Evolutionary conservation across 148 eudicot genomes (phyloP), one percentile per base, ranked within the genome.

Genomic region (Rhododendron mucronatum): DNA sequence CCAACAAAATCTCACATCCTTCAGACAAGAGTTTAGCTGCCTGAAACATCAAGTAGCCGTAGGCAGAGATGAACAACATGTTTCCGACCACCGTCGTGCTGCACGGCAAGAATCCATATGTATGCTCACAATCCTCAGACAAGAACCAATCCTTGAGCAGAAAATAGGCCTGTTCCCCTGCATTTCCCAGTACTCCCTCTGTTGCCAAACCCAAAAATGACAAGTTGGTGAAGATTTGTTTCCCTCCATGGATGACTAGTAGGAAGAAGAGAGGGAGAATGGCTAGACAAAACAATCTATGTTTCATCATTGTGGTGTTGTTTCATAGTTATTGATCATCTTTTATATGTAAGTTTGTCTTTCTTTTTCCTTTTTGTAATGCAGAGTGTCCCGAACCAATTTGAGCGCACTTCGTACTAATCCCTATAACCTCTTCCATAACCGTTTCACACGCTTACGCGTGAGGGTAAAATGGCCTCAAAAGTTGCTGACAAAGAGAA

Each of bases 1-100:
- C 97, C 57, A 95, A 83, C 91, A 95, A 88, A 26, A 94, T 89
- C 86, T 95, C 98, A 86, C 98, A 91, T 1, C 97, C 98, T 81
- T 86, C 55, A 1, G 98, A 92, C 87, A 95, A 90, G 78, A 87
- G 91, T 26, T 94, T 94, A 3, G 98, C 98, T 21, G 93, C 95
- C 16, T 45, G 39, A 65, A 79, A 95, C 98, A 95, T 94, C 59
- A 95, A 80, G 69, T 57, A 65, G 18, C 73, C 80, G 23, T 39
- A 77, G 48, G 28, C 26, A 41, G 23, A 47, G 44, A 77, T 77
- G n/a, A 77, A 11, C 26, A 77, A 77, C n/a, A 39, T 3, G 3
- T 77, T 77, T 41, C 80, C 80, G 51, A 41, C 14, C 1, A 41
- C 80, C 13, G 30, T 41, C 13, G 51, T 77, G 80, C 80, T 77